Conservation (phyloP, 2,329 filamentous ascomycete species). For the Onygenales sp. region DNA sequence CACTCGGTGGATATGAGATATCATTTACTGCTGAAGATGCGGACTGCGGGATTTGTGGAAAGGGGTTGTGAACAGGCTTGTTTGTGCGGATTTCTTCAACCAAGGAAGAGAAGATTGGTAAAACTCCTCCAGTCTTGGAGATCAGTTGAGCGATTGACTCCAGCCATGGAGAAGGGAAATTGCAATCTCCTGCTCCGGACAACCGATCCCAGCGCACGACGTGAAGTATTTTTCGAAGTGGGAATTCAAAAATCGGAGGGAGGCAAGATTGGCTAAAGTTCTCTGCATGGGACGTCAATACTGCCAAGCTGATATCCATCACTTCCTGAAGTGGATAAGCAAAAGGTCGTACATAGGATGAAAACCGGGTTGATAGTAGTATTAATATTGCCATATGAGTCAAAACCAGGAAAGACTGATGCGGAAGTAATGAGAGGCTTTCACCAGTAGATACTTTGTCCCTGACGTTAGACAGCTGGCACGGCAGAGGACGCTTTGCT, state of each 20-base stretch:
- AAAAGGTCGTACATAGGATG: slow-evolving; percentile 22
- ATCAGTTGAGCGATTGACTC: slow-evolving; percentile 2
- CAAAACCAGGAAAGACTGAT: slow-evolving; percentile 30
- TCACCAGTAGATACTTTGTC: background rate
- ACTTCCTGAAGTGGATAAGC: slow-evolving; percentile 28
- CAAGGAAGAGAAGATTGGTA: slow-evolving; percentile 5
- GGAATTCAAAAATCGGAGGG: slow-evolving; percentile 29
- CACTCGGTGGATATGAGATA: background rate
- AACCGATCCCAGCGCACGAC: background rate
- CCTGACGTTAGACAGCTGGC: slow-evolving; percentile 3
- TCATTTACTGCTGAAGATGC: background rate
- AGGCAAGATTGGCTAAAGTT: slow-evolving; percentile 28
- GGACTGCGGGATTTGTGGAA: background rate
- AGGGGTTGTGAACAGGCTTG: background rate
- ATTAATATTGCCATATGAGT: slow-evolving; percentile 28
- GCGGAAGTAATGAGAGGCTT: slow-evolving; percentile 20
- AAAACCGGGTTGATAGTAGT: slow-evolving; percentile 26
- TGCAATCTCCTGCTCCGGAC: background rate
- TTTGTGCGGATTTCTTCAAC: background rate
- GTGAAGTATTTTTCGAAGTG: slow-evolving; percentile 26
- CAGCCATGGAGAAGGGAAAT: background rate
- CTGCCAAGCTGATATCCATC: slow-evolving; percentile 25
- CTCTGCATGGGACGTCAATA: slow-evolving; percentile 27
- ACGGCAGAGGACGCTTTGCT: slow-evolving; percentile 3
- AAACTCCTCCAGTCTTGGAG: slow-evolving; percentile 1